Base-by-base conservation (phyloP, 148 eudicot species). In the Rhododendron mucronatum region DNA sequence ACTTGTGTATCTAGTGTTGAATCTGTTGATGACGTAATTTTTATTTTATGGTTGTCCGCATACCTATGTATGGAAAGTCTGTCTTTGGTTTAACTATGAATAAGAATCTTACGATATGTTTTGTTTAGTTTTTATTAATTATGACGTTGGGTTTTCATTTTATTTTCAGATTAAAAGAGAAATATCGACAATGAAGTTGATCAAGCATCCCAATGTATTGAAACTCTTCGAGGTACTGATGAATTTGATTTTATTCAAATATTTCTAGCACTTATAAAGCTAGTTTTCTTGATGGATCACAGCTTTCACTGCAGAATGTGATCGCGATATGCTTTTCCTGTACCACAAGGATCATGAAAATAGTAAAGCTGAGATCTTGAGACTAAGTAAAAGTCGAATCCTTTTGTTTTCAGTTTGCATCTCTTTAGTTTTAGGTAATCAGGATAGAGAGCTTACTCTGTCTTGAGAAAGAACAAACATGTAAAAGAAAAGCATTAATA, bases 201-300 rank as follows among this genome's bases (percentile, higher is more conserved):
- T 93, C 90, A 93, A 90, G 89, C 98, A 96, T 88, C 98, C 98
- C 1, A 93, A 96, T 91, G 97, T 96, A 77, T 87, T 96, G 50
- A 90, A 91, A 82, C 90, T 96, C 67, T 79, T 89, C 73, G 98
- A 96, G 98, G 98, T 96, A 91, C 78, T 7, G 6, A 0, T 51
- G 28, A 65, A 51, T 67, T 13, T 7, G 7, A 23, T 81, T 85
- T 69, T 35, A 26, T 37, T 10, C n/a, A 61, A n/a, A 13, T 28
- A 10, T 44, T 82, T 18, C 57, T 6, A 35, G 69, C 7, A 83
- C 35, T 82, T 41, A 10, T 15, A 7, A 21, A 41, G 44, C n/a
- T n/a, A 80, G 37, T 57, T 81, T 12, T 44, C 4, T 18, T 33
- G 76, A 30, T 20, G 7, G 76, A 13, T 71, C 55, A 78, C 10